These are phyloP conservation scores for Zalaria obscura DNA, from an alignment of 2,329 filamentous ascomycete species.

Conservation along the genomic window DNA sequence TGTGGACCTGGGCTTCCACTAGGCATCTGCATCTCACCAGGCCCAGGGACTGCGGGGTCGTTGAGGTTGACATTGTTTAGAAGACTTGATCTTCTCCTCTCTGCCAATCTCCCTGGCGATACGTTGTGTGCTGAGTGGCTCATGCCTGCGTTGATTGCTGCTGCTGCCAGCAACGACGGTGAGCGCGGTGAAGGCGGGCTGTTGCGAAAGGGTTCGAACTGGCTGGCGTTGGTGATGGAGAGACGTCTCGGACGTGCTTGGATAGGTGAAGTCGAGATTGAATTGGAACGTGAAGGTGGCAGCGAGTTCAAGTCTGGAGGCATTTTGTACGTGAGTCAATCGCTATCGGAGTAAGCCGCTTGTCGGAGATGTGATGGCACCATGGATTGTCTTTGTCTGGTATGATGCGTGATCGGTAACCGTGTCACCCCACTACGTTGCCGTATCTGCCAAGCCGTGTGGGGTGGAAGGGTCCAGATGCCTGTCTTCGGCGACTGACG, in stretches of 20 bases:
- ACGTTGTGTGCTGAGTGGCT: slow-evolving; percentile 1
- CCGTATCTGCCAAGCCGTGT: no score
- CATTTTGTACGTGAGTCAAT: slow-evolving; percentile 22
- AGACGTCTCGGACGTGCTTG: slow-evolving; percentile 14
- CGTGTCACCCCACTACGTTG: not conserved
- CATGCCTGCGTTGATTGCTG: slow-evolving; percentile 58
- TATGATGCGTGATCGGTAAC: not conserved
- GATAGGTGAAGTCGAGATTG: slow-evolving; percentile 17
- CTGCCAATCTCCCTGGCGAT: slow-evolving; percentile 3
- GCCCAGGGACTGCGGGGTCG: slow-evolving; percentile 51
- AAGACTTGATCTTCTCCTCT: slow-evolving; percentile 48
- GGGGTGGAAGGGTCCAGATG: no score
- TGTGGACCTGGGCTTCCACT: slow-evolving; percentile 8
- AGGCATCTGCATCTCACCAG: slow-evolving; percentile 52
- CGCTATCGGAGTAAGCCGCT: not conserved
- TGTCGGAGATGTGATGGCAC: not conserved
- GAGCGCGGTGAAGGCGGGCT: slow-evolving; percentile 45
- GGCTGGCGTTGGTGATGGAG: slow-evolving; percentile 18
- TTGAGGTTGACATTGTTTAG: slow-evolving; percentile 63
- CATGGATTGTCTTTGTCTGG: not conserved
- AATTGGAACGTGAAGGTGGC: slow-evolving; percentile 30
- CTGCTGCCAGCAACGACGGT: slow-evolving; percentile 56
- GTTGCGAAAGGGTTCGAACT: slow-evolving; percentile 28
- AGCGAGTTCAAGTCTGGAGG: slow-evolving; percentile 47
- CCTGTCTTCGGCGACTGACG: no score